Evolutionary conservation across 2,329 filamentous ascomycete species (phyloP).

Genomic region (Penicillium olsonii): DNA sequence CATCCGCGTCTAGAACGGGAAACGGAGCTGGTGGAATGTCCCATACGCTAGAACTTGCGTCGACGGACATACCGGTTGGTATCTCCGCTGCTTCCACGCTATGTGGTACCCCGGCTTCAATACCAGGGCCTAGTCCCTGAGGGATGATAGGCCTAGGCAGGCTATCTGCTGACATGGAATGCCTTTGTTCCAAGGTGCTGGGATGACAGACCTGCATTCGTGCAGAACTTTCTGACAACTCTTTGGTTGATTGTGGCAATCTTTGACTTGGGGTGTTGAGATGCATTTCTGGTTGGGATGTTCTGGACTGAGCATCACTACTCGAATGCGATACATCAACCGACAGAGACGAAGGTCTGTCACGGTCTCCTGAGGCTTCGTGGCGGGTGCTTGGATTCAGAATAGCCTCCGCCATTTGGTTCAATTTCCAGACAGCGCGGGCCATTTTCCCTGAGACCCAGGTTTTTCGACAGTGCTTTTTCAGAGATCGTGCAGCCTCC

Average conservation of each 20-base stretch:
- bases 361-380: neutral
- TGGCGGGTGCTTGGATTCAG: neutral
- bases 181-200: neutral
- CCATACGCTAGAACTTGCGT: neutral
- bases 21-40: neutral
- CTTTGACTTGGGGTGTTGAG: no score
- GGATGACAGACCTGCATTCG: neutral
- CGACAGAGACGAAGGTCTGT: neutral
- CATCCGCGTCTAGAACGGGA: neutral
- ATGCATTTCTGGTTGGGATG: no score
- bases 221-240: no score
- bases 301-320: no score
- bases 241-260: no score
- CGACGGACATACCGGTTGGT: neutral
- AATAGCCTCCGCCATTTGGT: conserved; percentile 18
- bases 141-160: neutral
- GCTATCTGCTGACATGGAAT: neutral
- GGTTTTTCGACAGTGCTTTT: conserved; percentile 22
- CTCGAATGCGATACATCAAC: neutral
- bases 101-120: neutral
- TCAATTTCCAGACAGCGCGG: conserved; percentile 17
- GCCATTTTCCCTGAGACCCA: conserved; percentile 26
- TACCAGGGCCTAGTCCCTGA: neutral
- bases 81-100: neutral
- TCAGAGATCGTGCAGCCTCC: conserved; percentile 15